phyloP scores from a whole-genome alignment of 2,329 filamentous ascomycete genomes.

The Cladosporium velox region DNA sequence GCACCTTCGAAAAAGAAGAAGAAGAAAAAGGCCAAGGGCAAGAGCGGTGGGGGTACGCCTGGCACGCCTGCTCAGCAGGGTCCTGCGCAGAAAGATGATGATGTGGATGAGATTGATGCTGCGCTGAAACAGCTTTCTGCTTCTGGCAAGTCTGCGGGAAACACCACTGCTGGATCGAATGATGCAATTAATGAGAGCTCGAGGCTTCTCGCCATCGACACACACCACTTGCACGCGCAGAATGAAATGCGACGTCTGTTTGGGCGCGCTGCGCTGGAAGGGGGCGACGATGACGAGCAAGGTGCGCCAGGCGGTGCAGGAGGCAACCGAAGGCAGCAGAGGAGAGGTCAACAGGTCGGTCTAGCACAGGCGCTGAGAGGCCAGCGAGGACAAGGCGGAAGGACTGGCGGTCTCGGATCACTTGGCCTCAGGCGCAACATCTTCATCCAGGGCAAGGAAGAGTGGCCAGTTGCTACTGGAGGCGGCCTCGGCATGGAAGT shows the following conservation, averaged over 20 bases:
- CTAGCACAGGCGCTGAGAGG: conserved; percentile 55
- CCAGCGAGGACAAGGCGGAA: conserved; percentile 58
- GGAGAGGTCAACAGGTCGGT: conserved; percentile 54
- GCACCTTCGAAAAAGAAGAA: conserved; percentile 48
- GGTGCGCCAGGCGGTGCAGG: conserved; percentile 27
- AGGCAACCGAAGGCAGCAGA: conserved; percentile 39
- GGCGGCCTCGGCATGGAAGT: conserved; percentile 83
- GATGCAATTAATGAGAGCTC: conserved; percentile 52
- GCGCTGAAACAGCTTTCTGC: conserved; percentile 61
- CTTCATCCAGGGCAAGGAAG: conserved; percentile 82
- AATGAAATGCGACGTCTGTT: conserved; percentile 88
- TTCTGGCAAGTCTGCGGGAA: conserved; percentile 30
- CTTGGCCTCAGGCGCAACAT: conserved; percentile 74
- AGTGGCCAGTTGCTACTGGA: conserved; percentile 78
- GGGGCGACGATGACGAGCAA: conserved; percentile 53
- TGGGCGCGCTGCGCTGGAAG: conserved; percentile 63
- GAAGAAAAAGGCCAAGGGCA: conserved; percentile 64
- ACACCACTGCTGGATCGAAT: conserved; percentile 32
- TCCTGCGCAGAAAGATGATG: conserved; percentile 22
- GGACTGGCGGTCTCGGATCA: conserved; percentile 66
- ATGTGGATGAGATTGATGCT: conserved; percentile 66
- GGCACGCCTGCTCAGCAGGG: conserved; percentile 28
- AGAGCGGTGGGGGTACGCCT: conserved; percentile 41
- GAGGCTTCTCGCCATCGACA: conserved; percentile 62
- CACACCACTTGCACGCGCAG: conserved; percentile 75